Percentiles rank a stretch among this genome's conserved stretches.
phyloP scores from a whole-genome alignment of 768 basidiomycete species.

The Royoungia palumana region DNA sequence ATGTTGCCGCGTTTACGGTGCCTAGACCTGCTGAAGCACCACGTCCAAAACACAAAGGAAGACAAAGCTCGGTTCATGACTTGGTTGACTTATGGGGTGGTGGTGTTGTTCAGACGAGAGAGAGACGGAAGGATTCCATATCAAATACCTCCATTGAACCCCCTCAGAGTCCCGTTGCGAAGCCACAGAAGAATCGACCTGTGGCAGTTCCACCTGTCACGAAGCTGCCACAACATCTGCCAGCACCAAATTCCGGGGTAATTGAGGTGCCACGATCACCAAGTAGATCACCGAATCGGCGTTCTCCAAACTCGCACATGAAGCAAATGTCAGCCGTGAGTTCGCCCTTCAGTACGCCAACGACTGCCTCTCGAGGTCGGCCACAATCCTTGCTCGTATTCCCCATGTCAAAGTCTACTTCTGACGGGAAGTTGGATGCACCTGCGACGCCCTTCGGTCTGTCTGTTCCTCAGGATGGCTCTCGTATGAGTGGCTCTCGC shows the following conservation, averaged over 20 bases:
- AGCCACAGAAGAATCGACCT: slow-evolving; percentile 20
- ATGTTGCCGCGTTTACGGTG: slow-evolving; percentile 32
- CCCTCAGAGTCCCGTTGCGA: slow-evolving; percentile 11
- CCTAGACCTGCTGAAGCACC: slow-evolving; percentile 21
- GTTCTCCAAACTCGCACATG: slow-evolving; percentile 26
- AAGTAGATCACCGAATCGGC: slow-evolving; percentile 28
- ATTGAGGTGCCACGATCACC: slow-evolving; percentile 25
- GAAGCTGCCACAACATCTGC: slow-evolving; percentile 26
- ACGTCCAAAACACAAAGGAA: slow-evolving; percentile 37
- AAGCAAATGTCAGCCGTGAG: slow-evolving; percentile 31
- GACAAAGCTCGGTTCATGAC: slow-evolving; percentile 84
- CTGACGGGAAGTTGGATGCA: slow-evolving; percentile 38
- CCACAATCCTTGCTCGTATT: slow-evolving; percentile 83
- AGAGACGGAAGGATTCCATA: slow-evolving; percentile 35
- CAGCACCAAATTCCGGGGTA: slow-evolving; percentile 14
- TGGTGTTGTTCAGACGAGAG: slow-evolving; percentile 39
- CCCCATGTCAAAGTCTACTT: slow-evolving; percentile 42
- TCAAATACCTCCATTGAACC: slow-evolving; percentile 18
- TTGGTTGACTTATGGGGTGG: slow-evolving; percentile 78
- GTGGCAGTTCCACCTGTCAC: slow-evolving; percentile 14
- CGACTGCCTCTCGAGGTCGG: slow-evolving; percentile 49
- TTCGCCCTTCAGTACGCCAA: slow-evolving; percentile 19
- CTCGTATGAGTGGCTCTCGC: slow-evolving; percentile 40
- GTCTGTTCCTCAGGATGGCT: slow-evolving; percentile 46
- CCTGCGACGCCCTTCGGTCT: slow-evolving; percentile 37